Evolutionary conservation across 163 green algal species (phyloP).

Genomic region (Trebouxia gelatinosa): DNA sequence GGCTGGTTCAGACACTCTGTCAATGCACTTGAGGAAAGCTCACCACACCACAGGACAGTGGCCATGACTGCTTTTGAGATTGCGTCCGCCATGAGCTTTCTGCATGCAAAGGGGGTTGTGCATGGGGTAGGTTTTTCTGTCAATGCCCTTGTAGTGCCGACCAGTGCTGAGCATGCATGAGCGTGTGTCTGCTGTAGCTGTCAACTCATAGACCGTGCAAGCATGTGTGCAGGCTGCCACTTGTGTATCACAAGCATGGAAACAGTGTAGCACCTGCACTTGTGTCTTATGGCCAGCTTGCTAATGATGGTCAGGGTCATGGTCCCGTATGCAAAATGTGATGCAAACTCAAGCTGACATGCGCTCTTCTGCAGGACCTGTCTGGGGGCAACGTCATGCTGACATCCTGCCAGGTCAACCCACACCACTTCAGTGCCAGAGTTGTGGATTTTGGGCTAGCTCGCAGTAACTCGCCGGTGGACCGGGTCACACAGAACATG

Average conservation of each 20-base stretch:
- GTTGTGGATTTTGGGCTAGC: constrained; percentile 43
- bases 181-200: background rate
- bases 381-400: constrained; percentile 40
- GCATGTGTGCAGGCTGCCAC: background rate
- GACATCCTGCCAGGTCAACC: constrained; percentile 22
- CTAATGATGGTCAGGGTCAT: background rate
- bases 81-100: constrained; percentile 32
- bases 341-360: background rate
- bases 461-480: background rate
- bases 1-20: too few species aligned
- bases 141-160: too few species aligned
- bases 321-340: background rate
- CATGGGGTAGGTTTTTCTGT: constrained; percentile 19
- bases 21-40: too few species aligned
- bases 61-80: constrained; percentile 35
- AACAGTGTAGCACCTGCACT: background rate
- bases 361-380: constrained; percentile 28
- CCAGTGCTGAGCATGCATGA: background rate
- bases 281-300: too few species aligned
- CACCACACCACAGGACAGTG: too few species aligned
- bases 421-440: constrained; percentile 38
- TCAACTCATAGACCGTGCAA: background rate
- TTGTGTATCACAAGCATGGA: background rate
- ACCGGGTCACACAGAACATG: background rate
- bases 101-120: constrained; percentile 30